Evolutionary conservation across 495 filamentous ascomycete species (phyloP).

Genomic region (Xeromyces bisporus): DNA sequence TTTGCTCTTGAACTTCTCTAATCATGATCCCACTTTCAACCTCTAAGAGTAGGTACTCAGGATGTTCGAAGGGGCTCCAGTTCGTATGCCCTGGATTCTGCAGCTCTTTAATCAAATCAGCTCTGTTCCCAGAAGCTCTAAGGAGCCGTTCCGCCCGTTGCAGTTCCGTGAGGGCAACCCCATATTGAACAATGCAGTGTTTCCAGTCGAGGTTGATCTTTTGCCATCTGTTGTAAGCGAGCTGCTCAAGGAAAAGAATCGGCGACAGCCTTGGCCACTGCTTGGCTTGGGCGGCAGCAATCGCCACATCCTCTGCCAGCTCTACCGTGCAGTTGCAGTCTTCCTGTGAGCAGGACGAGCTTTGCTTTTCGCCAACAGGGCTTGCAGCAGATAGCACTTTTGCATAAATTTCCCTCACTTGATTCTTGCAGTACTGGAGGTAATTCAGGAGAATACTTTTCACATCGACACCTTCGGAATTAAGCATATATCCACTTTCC

Average conservation of each 20-base stretch:
- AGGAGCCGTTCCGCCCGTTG: slow-evolving; percentile 24
- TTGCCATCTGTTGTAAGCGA: slow-evolving; percentile 6
- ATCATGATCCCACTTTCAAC: slow-evolving; percentile 47
- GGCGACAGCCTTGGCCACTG: slow-evolving; percentile 11
- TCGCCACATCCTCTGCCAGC: too few relatives aligned
- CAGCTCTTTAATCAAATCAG: slow-evolving; percentile 41
- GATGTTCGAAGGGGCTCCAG: slow-evolving; percentile 32
- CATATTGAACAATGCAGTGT: slow-evolving; percentile 15
- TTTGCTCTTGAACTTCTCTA: slow-evolving; percentile 39
- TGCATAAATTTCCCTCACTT: not conserved
- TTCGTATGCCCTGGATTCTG: slow-evolving; percentile 33
- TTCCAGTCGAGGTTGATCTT: slow-evolving; percentile 7
- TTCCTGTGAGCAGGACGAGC: too few relatives aligned
- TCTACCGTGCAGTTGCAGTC: too few relatives aligned
- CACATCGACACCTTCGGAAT: not conserved
- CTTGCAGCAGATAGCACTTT: not conserved
- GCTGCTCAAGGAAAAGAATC: slow-evolving; percentile 8
- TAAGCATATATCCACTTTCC: slow-evolving; percentile 1
- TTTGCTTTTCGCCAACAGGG: too few relatives aligned
- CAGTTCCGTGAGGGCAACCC: slow-evolving; percentile 18
- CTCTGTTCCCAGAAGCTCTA: not conserved
- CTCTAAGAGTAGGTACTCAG: slow-evolving; percentile 46
- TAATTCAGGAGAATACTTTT: not conserved
- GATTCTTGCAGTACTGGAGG: not conserved
- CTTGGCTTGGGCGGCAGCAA: too few relatives aligned